Percentiles rank a stretch among this genome's conserved stretches.
These are phyloP conservation scores for Triticum timopheevii DNA, from an alignment of 176 grass and related monocot species.

Conservation along the genomic window DNA sequence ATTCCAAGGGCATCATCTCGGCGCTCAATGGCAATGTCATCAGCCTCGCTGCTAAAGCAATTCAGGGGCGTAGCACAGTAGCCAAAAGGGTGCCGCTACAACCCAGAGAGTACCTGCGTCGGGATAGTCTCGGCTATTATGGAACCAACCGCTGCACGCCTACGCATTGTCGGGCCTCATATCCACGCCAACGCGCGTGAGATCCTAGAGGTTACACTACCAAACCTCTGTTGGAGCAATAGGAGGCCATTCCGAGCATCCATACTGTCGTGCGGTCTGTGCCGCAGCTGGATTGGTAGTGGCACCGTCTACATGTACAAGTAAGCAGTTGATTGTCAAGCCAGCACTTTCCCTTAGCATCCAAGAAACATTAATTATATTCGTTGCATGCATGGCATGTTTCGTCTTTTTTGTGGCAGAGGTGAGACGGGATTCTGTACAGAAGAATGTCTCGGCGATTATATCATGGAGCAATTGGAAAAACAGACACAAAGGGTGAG, in stretches of 20 bases:
- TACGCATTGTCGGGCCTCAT: not conserved
- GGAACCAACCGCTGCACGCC: not conserved
- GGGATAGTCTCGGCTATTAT: slow-evolving; percentile 44
- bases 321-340: slow-evolving; percentile 18
- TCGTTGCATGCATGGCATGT: not conserved
- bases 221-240: not conserved
- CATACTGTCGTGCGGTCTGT: slow-evolving; percentile 37
- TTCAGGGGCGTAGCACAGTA: not conserved
- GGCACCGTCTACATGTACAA: slow-evolving; percentile 57
- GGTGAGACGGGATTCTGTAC: slow-evolving; percentile 60
- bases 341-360: not conserved
- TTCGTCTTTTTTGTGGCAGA: slow-evolving; percentile 22
- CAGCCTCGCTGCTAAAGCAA: not conserved
- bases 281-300: slow-evolving; percentile 22
- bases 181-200: not conserved
- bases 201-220: slow-evolving; percentile 18
- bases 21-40: not conserved
- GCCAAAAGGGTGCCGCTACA: slow-evolving; percentile 12
- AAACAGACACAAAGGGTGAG: not conserved
- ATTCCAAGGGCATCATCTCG: not conserved
- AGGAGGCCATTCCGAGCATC: not conserved
- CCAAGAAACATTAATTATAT: not conserved
- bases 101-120: slow-evolving; percentile 17
- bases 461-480: slow-evolving; percentile 35
- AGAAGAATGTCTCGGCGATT: slow-evolving; percentile 39